These are phyloP conservation scores for Leishmania aethiopica DNA, from an alignment of 208 protist genomes.

Conservation along the genomic window DNA sequence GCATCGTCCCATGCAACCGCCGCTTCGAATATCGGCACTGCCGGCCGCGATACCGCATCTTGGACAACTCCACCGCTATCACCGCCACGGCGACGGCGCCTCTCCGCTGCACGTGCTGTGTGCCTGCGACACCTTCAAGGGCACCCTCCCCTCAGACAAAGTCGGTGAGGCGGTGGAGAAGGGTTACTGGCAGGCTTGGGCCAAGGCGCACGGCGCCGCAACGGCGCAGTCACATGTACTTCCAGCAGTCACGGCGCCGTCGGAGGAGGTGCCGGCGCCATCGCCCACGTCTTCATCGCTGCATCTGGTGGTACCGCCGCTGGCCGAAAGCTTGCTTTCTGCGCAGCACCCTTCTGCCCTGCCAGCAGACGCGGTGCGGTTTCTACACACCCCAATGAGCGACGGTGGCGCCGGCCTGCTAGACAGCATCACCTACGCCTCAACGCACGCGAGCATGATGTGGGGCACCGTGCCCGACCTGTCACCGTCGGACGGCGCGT, in stretches of 20 bases:
- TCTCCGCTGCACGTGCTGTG: slow-evolving; percentile 38
- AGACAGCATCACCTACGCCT: slow-evolving; percentile 59
- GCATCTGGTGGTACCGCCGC: slow-evolving; percentile 2
- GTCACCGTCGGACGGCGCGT: background rate
- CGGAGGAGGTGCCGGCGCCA: background rate
- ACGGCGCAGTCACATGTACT: too few species aligned
- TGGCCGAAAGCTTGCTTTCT: background rate
- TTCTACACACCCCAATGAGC: slow-evolving; percentile 73
- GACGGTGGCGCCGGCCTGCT: slow-evolving; percentile 80
- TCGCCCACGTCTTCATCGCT: background rate
- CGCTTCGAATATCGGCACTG: background rate
- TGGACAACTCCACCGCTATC: background rate
- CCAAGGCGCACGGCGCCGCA: background rate
- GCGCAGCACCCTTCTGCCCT: background rate
- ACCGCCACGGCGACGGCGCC: background rate
- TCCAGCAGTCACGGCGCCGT: background rate
- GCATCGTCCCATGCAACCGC: background rate
- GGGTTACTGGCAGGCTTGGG: slow-evolving; percentile 33
- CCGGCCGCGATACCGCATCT: background rate
- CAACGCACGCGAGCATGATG: background rate
- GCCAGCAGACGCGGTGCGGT: slow-evolving; percentile 7
- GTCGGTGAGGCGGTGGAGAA: slow-evolving; percentile 63
- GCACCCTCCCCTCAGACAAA: slow-evolving; percentile 57
- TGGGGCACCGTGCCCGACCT: background rate
- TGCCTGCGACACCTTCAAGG: slow-evolving; percentile 84